Conservation (phyloP, 768 basidiomycete genomes). For the Phaeotremella fagi region DNA sequence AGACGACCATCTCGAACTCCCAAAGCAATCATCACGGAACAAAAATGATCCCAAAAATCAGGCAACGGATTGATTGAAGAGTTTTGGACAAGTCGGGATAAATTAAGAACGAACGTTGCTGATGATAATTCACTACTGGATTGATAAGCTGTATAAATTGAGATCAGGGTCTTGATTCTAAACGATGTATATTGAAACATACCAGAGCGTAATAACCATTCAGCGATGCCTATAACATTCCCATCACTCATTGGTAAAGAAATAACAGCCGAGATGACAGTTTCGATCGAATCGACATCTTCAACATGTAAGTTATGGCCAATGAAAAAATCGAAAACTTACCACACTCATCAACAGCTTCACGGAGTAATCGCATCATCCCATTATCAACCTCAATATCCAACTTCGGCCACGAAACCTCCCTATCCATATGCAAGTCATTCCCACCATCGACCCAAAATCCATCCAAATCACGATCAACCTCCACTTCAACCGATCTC, state of each 20-base stretch:
- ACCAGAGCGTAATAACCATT: background rate
- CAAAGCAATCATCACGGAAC: no score
- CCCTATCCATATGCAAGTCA: no score
- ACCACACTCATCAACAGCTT: background rate
- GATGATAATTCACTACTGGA: no score
- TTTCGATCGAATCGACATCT: background rate
- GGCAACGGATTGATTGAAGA: no score
- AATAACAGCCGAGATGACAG: background rate
- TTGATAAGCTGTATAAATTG: no score
- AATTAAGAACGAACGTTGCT: no score
- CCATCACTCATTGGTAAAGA: background rate
- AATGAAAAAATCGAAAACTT: background rate
- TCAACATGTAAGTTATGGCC: background rate
- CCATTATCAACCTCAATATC: background rate
- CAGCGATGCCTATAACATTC: background rate
- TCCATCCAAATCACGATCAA: slow-evolving; percentile 12
- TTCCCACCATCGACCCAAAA: slow-evolving; percentile 14
- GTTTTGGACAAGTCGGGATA: no score
- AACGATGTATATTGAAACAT: no score
- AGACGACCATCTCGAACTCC: no score
- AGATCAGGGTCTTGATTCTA: no score
- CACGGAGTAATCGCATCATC: background rate
- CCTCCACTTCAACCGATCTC: background rate
- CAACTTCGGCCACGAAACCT: background rate
- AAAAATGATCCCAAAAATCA: no score